phyloP scores from a whole-genome alignment of 768 basidiomycete genomes.

The Leccinum aurantiacum region DNA sequence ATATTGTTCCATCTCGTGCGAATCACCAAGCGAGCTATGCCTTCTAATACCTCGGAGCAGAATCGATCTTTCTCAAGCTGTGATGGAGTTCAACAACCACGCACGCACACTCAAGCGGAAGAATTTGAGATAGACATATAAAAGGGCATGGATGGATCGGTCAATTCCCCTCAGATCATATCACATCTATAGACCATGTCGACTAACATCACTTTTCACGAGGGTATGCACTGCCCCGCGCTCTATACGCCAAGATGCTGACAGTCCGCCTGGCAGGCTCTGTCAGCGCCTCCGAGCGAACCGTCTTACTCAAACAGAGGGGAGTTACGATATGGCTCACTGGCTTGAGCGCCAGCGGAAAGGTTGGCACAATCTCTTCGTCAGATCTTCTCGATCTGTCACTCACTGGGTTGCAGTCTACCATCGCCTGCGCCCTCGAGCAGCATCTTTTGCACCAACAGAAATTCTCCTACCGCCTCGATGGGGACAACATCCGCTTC shows the following conservation, averaged over 20 bases:
- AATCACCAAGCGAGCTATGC: not conserved
- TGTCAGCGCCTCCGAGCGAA: conserved; percentile 67
- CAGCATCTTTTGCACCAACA: conserved; percentile 87
- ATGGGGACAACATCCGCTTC: conserved; percentile 95
- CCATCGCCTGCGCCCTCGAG: conserved; percentile 95
- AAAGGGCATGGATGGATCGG: conserved; percentile 4
- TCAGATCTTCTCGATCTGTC: not conserved
- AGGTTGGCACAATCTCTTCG: conserved; percentile 48
- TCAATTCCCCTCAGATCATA: not conserved
- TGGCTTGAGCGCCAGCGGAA: conserved; percentile 92
- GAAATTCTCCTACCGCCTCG: conserved; percentile 87
- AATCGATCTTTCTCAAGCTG: conserved; percentile 15
- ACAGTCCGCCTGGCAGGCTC: conserved; percentile 52
- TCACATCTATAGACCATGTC: conserved; percentile 27
- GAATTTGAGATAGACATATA: conserved; percentile 6
- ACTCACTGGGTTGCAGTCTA: conserved; percentile 58
- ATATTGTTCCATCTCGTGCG: not conserved
- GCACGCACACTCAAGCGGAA: not conserved
- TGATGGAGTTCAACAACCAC: not conserved
- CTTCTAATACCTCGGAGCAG: conserved; percentile 18
- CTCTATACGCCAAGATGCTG: not conserved
- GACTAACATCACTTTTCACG: conserved; percentile 67
- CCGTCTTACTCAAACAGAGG: conserved; percentile 66
- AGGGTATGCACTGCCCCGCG: conserved; percentile 40
- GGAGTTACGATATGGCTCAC: conserved; percentile 97